Evolutionary conservation across 345 rosid species (phyloP), one percentile per base, ranked within the genome.

Genomic region (Lagerstroemia speciosa): DNA sequence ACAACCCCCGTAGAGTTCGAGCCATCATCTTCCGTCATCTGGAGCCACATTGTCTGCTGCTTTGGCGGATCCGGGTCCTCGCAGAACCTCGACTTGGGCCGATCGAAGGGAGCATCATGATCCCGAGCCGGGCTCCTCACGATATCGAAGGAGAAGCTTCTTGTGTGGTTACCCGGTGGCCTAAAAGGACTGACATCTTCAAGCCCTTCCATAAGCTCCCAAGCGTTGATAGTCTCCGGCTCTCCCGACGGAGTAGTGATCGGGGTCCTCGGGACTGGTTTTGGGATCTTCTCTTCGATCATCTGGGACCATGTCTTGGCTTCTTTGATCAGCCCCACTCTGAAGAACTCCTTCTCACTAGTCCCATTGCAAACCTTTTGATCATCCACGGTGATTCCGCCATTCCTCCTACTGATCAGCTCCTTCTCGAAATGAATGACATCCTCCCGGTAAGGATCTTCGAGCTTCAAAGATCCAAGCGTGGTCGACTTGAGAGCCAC

Each of bases 171-270:
- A 9, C 7, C 22, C 5, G 86, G 83, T 34, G 83, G 71, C 29
- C 77, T 75, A 10, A 66, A 46, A 64, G 87, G 89, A 31, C 83
- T 83, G 6, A 53, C 37, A 75, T 91, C 99, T 72, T 94, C 95
- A 63, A 91, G 93, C 22, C 97, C 99, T 63, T 76, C 96, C 99
- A 91, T 91, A 72, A 94, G 68, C 64, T 94, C 97, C 99, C 99
- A 94, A 0, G 90, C 65, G 68, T 94, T 94, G 78, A 91, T 94
- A 17, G 83, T 91, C 71, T 94, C 99, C 0, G 97, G 99, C 86
- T 94, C 99, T 0, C 97, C 99, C 0, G 97, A 97, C 2, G 96
- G 97, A 2, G 99, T 94, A 46, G 75, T 67, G 22, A 78, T 65
- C 1, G 97, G 99, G 0, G 99, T 94, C 46, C 58, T 83, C 0